phyloP scores from a whole-genome alignment of 192 early-diverging fungal species.

The Podila minutissima region DNA sequence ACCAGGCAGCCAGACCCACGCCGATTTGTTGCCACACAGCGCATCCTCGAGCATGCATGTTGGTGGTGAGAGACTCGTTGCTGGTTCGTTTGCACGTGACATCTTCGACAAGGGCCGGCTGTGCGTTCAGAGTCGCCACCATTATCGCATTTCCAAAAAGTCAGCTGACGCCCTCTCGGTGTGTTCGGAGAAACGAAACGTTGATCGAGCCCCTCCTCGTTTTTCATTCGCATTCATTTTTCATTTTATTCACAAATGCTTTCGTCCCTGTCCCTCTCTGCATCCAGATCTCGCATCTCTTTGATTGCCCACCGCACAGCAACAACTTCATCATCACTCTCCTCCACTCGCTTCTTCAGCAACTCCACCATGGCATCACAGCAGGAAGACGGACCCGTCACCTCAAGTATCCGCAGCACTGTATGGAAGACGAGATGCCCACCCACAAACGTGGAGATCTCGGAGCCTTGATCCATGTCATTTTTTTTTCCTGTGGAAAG shows the following conservation, averaged over 20 bases:
- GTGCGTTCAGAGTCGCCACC: too few species aligned
- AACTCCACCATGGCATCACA: constrained; percentile 37
- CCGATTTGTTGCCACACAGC: too few species aligned
- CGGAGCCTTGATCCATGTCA: background rate
- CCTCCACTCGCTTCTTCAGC: constrained; percentile 3
- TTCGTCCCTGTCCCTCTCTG: background rate
- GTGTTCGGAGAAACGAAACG: too few species aligned
- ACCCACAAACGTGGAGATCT: background rate
- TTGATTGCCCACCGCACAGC: background rate
- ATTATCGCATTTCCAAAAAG: too few species aligned
- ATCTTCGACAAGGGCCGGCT: too few species aligned
- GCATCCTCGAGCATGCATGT: too few species aligned
- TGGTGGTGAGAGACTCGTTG: too few species aligned
- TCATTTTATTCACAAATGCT: background rate
- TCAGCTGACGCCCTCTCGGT: too few species aligned
- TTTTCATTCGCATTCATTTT: constrained; percentile 3
- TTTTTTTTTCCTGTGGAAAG: background rate
- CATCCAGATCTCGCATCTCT: background rate
- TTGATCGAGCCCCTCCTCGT: background rate
- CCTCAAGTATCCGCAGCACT: constrained; percentile 41
- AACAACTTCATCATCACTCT: background rate
- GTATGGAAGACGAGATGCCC: constrained; percentile 5
- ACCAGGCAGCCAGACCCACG: too few species aligned
- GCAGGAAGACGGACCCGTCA: constrained; percentile 41
- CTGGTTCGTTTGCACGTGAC: too few species aligned